These are phyloP conservation scores for Cadophora malorum DNA, from an alignment of 2,329 filamentous ascomycete genomes.

Conservation along the genomic window DNA sequence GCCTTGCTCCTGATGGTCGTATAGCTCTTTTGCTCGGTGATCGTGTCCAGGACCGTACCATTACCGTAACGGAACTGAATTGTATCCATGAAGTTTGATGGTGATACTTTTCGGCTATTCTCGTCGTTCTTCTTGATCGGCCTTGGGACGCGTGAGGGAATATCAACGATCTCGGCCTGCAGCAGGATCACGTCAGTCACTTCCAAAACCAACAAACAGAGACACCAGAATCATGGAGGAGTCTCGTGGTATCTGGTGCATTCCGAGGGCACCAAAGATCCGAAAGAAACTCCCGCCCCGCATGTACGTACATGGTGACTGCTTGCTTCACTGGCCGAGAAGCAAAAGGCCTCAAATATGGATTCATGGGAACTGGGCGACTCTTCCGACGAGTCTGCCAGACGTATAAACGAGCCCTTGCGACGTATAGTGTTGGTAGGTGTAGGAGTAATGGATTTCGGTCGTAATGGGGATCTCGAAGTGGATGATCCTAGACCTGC, in stretches of 20 bases:
- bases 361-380: constrained; percentile 48
- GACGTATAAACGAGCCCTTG: constrained; percentile 42
- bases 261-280: background rate
- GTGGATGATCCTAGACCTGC: constrained; percentile 19
- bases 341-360: constrained; percentile 48
- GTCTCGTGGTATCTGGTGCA: background rate
- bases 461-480: constrained; percentile 33
- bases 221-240: background rate
- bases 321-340: constrained; percentile 45
- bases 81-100: constrained; percentile 24
- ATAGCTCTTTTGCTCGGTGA: constrained; percentile 50
- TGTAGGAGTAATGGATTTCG: constrained; percentile 29
- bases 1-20: constrained; percentile 44
- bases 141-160: constrained; percentile 24
- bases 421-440: constrained; percentile 42
- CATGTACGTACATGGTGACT: constrained; percentile 23
- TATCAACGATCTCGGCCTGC: constrained; percentile 28
- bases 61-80: constrained; percentile 48
- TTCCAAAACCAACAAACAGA: too few relatives aligned
- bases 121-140: constrained; percentile 31
- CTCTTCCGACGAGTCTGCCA: constrained; percentile 48
- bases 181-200: background rate
- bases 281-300: background rate
- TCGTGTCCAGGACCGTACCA: constrained; percentile 50
- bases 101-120: constrained; percentile 22